Percentiles rank a stretch among this genome's conserved stretches.
Conservation (phyloP, 2,329 filamentous ascomycete genomes). For the Aspergillus versicolor region DNA sequence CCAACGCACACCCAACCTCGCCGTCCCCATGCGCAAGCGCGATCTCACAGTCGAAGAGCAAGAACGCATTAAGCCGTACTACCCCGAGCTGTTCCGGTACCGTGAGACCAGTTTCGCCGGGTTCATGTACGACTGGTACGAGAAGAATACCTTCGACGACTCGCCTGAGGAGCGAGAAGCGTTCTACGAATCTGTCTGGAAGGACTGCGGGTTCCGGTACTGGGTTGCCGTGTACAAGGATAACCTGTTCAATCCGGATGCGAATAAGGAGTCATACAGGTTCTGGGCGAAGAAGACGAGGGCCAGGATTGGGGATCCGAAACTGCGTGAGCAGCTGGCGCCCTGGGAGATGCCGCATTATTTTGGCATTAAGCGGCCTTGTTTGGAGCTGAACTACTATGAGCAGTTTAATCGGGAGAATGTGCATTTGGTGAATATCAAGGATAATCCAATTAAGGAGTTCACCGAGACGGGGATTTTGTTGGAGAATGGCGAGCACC, state of each 20-base stretch:
- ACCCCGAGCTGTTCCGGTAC: constrained; percentile 16
- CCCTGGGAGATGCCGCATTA: constrained; percentile 55
- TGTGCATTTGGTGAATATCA: constrained; percentile 33
- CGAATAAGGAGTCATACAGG: constrained; percentile 51
- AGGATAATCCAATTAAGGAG: constrained; percentile 9
- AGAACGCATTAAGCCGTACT: constrained; percentile 10
- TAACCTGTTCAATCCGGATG: constrained; percentile 44
- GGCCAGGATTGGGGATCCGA: constrained; percentile 51
- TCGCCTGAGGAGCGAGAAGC: constrained; percentile 8
- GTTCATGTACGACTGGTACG: constrained; percentile 13
- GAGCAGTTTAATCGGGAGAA: constrained; percentile 51
- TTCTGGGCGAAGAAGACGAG: constrained; percentile 58
- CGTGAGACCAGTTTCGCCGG: constrained; percentile 15
- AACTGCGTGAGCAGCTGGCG: constrained; percentile 53
- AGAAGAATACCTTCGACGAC: constrained; percentile 10
- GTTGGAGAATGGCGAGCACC: constrained; percentile 36
- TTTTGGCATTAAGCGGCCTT: constrained; percentile 55
- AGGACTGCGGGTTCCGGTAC: constrained; percentile 19
- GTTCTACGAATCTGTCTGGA: constrained; percentile 20
- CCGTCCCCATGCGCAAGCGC: constrained; percentile 24
- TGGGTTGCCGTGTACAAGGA: constrained; percentile 50
- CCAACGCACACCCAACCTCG: constrained; percentile 27
- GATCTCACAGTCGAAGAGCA: constrained; percentile 18
- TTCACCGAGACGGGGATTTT: constrained; percentile 36
- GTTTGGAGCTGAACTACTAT: constrained; percentile 52